phyloP scores from a whole-genome alignment of 192 early-diverging fungal genomes.

The Lunasporangiospora selenospora region DNA sequence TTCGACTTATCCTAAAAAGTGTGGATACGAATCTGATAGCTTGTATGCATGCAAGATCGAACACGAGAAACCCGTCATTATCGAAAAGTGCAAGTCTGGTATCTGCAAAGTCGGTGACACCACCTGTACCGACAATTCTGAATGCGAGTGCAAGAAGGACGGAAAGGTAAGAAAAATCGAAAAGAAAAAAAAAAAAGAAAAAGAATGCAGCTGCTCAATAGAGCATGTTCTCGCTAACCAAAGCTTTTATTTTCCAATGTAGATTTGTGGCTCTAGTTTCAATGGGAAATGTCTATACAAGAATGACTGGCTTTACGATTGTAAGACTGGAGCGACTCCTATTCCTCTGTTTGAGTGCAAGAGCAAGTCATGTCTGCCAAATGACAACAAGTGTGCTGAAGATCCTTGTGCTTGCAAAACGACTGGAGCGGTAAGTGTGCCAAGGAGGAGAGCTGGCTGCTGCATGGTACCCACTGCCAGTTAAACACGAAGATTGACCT shows the following conservation, averaged over 20 bases:
- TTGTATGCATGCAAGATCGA: not conserved
- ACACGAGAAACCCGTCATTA: not conserved
- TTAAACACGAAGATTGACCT: too few species aligned
- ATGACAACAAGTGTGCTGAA: not conserved
- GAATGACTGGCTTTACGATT: not conserved
- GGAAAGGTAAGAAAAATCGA: not conserved
- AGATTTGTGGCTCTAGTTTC: slow-evolving; percentile 1
- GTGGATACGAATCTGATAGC: not conserved
- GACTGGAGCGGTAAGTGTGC: not conserved
- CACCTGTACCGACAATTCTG: not conserved
- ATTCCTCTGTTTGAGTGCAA: not conserved
- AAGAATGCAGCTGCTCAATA: not conserved
- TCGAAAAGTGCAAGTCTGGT: not conserved
- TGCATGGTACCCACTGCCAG: too few species aligned
- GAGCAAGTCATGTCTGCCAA: not conserved
- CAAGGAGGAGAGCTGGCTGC: not conserved
- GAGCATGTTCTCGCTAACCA: not conserved
- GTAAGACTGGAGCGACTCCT: not conserved
- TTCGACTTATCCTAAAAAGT: not conserved
- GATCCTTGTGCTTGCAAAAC: too few species aligned
- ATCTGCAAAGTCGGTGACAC: not conserved
- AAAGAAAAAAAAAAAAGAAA: not conserved
- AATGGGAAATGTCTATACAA: not conserved
- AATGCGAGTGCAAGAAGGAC: not conserved
- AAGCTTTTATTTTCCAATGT: not conserved